Percentiles rank a stretch among this genome's conserved stretches.
Conservation (phyloP, 257 asterid genomes). For the Solanum ossicruentum region DNA sequence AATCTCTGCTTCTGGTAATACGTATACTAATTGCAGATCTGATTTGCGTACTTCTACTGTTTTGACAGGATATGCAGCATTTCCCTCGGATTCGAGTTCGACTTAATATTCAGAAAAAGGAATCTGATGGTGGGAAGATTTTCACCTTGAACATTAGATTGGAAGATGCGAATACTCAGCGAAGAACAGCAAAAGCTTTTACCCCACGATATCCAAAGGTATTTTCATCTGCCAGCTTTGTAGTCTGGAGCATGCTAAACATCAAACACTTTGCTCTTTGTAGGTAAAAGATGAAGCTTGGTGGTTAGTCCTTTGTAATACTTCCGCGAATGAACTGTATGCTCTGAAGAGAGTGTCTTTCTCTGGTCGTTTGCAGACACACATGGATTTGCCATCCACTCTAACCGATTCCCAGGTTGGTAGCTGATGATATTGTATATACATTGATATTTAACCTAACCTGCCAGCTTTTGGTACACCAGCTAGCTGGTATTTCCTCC, state of each 20-base stretch:
- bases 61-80: conserved; percentile 52
- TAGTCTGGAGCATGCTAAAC: not conserved
- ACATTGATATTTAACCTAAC: not conserved
- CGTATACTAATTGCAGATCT: not conserved
- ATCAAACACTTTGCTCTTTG: conserved; percentile 8
- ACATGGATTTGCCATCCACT: conserved; percentile 58
- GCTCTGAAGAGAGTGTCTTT: conserved; percentile 78
- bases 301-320: conserved; percentile 87
- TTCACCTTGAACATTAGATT: conserved; percentile 45
- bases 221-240: not conserved
- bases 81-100: conserved; percentile 58
- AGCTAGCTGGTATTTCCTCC: not conserved
- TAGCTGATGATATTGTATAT: not conserved
- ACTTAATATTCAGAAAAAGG: conserved; percentile 45
- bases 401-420: conserved; percentile 42
- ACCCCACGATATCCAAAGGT: conserved; percentile 92
- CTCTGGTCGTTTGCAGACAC: conserved; percentile 35
- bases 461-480: not conserved
- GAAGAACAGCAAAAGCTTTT: conserved; percentile 56
- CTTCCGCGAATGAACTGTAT: conserved; percentile 53
- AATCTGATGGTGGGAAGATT: conserved; percentile 14
- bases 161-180: conserved; percentile 39
- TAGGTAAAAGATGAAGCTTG: conserved; percentile 98
- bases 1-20: not conserved
- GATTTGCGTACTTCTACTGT: not conserved